Evolutionary conservation across 2,329 filamentous ascomycete genomes (phyloP).

Genomic region (Xylariaceae sp.): DNA sequence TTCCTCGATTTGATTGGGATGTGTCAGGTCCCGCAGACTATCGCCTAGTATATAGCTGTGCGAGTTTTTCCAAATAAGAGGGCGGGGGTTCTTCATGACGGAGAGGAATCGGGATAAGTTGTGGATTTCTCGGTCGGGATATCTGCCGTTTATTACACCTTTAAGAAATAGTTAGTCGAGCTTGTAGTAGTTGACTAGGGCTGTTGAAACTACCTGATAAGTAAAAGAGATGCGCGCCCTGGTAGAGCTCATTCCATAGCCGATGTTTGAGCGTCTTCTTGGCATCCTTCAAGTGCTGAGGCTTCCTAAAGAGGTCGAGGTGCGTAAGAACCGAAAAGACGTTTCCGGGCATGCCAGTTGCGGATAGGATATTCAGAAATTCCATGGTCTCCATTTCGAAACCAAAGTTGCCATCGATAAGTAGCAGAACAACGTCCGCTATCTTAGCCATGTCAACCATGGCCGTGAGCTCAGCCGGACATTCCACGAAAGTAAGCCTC

Average conservation of each 20-base stretch:
- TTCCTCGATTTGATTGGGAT: constrained; percentile 85
- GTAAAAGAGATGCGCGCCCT: constrained; percentile 95
- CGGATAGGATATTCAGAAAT: constrained; percentile 88
- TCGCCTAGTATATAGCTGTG: constrained; percentile 94
- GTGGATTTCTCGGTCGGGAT: constrained; percentile 93
- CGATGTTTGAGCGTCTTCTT: constrained; percentile 96
- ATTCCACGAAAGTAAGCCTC: constrained; percentile 92
- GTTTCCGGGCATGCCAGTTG: constrained; percentile 96
- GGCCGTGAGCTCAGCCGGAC: constrained; percentile 89
- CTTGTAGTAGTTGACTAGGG: not conserved
- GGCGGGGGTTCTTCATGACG: constrained; percentile 98
- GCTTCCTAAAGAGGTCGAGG: constrained; percentile 91
- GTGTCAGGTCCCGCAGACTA: constrained; percentile 91
- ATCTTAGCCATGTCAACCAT: constrained; percentile 98
- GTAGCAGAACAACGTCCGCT: constrained; percentile 91
- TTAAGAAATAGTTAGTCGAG: constrained; percentile 10
- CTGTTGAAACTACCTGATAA: constrained; percentile 55
- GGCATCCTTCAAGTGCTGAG: constrained; percentile 74
- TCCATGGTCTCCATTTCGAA: constrained; percentile 99
- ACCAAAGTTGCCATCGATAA: constrained; percentile 98
- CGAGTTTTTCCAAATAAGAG: constrained; percentile 93
- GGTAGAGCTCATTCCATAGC: constrained; percentile 95
- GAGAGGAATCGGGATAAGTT: constrained; percentile 93
- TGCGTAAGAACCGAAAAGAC: constrained; percentile 97
- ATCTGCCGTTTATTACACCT: constrained; percentile 88